phyloP scores from a whole-genome alignment of 2,329 filamentous ascomycete species.

The Pseudogymnoascus sp. region DNA sequence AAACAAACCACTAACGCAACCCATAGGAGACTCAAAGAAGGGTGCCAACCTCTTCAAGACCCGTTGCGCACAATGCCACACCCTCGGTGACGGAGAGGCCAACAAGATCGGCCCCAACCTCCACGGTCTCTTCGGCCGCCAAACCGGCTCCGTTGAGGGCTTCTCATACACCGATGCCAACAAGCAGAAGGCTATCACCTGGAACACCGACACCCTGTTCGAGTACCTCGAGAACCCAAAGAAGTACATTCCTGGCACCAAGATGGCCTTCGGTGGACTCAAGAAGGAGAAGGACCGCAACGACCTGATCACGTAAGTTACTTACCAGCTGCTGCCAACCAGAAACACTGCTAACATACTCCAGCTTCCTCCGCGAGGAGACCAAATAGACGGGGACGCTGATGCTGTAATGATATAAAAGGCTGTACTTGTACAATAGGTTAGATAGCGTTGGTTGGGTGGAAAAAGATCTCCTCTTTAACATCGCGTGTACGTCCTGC shows the following conservation, averaged over 20 bases:
- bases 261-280: slow-evolving; percentile 99
- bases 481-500: slow-evolving; percentile 3
- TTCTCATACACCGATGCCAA: slow-evolving; percentile 99
- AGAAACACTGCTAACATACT: slow-evolving; percentile 13
- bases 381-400: slow-evolving; percentile 50
- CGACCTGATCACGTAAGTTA: slow-evolving; percentile 87
- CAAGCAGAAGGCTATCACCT: slow-evolving; percentile 89
- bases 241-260: slow-evolving; percentile 99
- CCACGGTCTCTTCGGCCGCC: slow-evolving; percentile 94
- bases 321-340: neutral
- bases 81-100: slow-evolving; percentile 76
- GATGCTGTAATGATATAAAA: slow-evolving; percentile 24
- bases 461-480: slow-evolving; percentile 3
- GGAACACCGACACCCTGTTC: slow-evolving; percentile 83
- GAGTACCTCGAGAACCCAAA: slow-evolving; percentile 99
- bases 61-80: slow-evolving; percentile 98
- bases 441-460: slow-evolving; percentile 6
- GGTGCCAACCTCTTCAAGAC: slow-evolving; percentile 99
- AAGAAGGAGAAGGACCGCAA: slow-evolving; percentile 99
- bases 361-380: slow-evolving; percentile 58
- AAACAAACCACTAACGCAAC: neutral
- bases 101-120: slow-evolving; percentile 99
- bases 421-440: slow-evolving; percentile 8
- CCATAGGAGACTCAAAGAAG: slow-evolving; percentile 82
- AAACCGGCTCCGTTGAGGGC: slow-evolving; percentile 83